A percentile compares a stretch with the other conserved stretches of the same genome.
Evolutionary conservation across 108 stramenopile genomes (phyloP).

Genomic region (Craspedostauros australis): DNA sequence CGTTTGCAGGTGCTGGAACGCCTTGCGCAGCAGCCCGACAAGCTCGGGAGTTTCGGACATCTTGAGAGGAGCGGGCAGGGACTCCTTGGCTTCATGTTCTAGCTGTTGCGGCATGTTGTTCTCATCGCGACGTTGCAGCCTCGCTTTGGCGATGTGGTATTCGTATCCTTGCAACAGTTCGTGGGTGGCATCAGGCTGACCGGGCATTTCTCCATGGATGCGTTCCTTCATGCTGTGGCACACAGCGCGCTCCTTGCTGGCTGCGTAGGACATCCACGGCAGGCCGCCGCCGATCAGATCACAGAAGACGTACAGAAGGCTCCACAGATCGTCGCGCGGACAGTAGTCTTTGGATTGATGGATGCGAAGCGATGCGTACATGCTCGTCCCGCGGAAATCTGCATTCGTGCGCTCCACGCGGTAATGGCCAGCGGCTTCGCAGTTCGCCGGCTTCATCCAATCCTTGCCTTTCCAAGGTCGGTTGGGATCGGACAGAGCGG

Average conservation of each 20-base stretch:
- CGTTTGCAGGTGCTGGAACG: slow-evolving; percentile 58
- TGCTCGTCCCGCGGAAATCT: slow-evolving; percentile 80
- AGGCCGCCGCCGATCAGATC: slow-evolving; percentile 79
- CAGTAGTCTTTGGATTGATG: slow-evolving; percentile 79
- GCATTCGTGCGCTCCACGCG: slow-evolving; percentile 62
- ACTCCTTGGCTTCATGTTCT: slow-evolving; percentile 8
- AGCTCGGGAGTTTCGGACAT: slow-evolving; percentile 50
- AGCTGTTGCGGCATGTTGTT: slow-evolving; percentile 2
- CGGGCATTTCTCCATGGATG: slow-evolving; percentile 54
- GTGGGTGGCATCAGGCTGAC: slow-evolving; percentile 37
- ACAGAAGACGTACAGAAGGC: slow-evolving; percentile 82
- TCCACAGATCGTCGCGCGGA: slow-evolving; percentile 82
- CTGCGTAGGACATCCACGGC: slow-evolving; percentile 84
- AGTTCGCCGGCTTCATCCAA: slow-evolving; percentile 44
- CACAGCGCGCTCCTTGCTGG: slow-evolving; percentile 51
- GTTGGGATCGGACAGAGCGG: slow-evolving; percentile 42
- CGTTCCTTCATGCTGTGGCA: slow-evolving; percentile 75
- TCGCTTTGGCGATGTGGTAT: slow-evolving; percentile 68
- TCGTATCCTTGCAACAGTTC: slow-evolving; percentile 65
- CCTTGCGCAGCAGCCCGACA: slow-evolving; percentile 51
- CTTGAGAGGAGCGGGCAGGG: slow-evolving; percentile 49
- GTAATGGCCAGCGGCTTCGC: slow-evolving; percentile 26
- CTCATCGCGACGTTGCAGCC: slow-evolving; percentile 34
- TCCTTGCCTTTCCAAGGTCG: slow-evolving; percentile 47
- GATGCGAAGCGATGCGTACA: slow-evolving; percentile 77